Evolutionary conservation across 441 rosid species (phyloP).

Genomic region (Syzygium syzygioides): DNA sequence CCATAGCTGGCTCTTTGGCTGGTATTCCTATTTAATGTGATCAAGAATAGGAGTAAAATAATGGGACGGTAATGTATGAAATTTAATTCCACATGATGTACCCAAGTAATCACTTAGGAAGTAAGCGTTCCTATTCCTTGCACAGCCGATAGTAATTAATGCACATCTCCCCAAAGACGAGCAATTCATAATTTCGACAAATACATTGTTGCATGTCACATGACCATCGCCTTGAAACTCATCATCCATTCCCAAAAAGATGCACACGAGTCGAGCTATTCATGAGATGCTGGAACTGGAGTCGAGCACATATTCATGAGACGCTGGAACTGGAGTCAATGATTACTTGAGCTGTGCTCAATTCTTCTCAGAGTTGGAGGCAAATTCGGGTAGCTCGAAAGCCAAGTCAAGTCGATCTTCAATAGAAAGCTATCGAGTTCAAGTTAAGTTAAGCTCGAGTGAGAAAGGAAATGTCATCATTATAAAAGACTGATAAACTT

Average conservation of each 20-base stretch:
- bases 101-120: background rate
- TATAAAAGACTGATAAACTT: background rate
- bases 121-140: background rate
- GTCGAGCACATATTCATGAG: background rate
- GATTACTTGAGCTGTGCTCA: background rate
- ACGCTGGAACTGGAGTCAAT: background rate
- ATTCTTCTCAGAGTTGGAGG: background rate
- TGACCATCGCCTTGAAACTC: background rate
- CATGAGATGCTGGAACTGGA: background rate
- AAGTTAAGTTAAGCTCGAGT: background rate
- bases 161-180: background rate
- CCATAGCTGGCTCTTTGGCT: background rate
- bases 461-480: background rate
- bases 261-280: background rate
- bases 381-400: background rate
- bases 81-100: background rate
- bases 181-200: background rate
- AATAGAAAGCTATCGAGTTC: background rate
- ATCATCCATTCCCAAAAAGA: background rate
- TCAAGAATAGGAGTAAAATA: background rate
- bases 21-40: background rate
- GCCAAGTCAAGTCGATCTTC: background rate
- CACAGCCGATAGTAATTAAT: background rate
- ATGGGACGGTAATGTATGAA: background rate
- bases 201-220: background rate